These are phyloP conservation scores for Iris macrosiphon DNA, from an alignment of 106 monocot species.

Conservation along the genomic window DNA sequence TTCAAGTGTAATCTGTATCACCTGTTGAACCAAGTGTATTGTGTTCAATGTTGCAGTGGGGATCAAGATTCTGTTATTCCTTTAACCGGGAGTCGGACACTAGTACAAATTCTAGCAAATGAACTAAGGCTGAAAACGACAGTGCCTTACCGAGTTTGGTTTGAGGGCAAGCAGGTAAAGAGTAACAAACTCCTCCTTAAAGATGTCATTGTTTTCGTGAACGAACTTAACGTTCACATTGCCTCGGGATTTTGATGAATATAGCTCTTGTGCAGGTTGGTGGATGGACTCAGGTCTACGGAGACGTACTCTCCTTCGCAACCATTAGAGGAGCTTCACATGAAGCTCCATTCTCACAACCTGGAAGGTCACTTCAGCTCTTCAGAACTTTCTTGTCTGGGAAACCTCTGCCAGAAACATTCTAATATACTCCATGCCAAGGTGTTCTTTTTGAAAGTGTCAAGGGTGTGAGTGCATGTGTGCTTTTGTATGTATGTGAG, in stretches of 20 bases:
- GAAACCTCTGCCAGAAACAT: conserved; percentile 78
- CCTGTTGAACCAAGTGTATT: neutral
- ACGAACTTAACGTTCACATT: neutral
- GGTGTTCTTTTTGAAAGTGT: neutral
- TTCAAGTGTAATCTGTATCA: neutral
- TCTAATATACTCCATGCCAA: conserved; percentile 13
- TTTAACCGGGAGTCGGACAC: conserved; percentile 74
- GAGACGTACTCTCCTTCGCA: conserved; percentile 71
- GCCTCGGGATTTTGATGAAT: neutral
- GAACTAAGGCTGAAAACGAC: conserved; percentile 69
- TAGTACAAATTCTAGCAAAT: conserved; percentile 72
- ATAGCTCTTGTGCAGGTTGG: conserved; percentile 52
- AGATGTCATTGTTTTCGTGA: neutral
- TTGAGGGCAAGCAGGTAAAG: conserved; percentile 81
- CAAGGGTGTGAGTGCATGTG: neutral
- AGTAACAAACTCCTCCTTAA: neutral
- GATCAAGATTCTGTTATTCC: conserved; percentile 99
- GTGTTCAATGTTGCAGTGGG: conserved; percentile 35
- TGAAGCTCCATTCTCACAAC: conserved; percentile 98
- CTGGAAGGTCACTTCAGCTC: conserved; percentile 81
- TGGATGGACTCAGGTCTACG: conserved; percentile 98
- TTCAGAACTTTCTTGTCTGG: conserved; percentile 64
- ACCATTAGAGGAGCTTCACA: conserved; percentile 97
- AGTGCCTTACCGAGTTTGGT: conserved; percentile 95
- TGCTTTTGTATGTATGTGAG: neutral